A percentile compares a stretch with the other conserved stretches of the same genome.
These are phyloP conservation scores for Phytophthora sansomeana DNA, from an alignment of 352 stramenopile genomes.

Conservation along the genomic window DNA sequence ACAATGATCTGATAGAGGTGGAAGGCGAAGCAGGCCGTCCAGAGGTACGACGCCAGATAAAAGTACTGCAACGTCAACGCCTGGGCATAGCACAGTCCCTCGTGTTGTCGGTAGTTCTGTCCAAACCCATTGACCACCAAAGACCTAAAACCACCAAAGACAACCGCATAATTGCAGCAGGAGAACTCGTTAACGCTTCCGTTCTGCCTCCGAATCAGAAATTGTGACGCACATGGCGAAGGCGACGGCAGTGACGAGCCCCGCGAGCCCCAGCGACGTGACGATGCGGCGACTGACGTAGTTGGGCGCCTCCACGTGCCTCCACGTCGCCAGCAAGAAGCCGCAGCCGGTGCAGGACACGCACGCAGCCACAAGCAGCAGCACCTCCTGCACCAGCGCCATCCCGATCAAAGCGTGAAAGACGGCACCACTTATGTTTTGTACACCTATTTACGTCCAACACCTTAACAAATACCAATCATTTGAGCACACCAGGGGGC, in stretches of 20 bases:
- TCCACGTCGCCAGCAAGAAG: constrained; percentile 79
- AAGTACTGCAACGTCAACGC: constrained; percentile 82
- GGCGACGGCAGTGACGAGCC: constrained; percentile 62
- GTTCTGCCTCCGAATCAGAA: constrained; percentile 3
- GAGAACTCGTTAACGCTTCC: background rate
- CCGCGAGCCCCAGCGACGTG: constrained; percentile 69
- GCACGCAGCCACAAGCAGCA: constrained; percentile 58
- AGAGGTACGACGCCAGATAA: constrained; percentile 84
- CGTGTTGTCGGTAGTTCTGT: constrained; percentile 51
- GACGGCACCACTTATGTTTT: constrained; percentile 8
- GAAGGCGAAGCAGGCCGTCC: constrained; percentile 87
- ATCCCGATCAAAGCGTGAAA: constrained; percentile 22
- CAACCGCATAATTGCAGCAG: constrained; percentile 2
- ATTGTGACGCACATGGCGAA: constrained; percentile 61
- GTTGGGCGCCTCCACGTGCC: constrained; percentile 67
- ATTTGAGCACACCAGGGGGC: constrained; percentile 9
- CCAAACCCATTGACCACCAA: constrained; percentile 61
- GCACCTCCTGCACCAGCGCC: constrained; percentile 50
- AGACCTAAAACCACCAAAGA: constrained; percentile 42
- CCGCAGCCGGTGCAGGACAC: constrained; percentile 74
- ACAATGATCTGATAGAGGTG: constrained; percentile 91
- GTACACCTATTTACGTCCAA: background rate
- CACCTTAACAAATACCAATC: background rate
- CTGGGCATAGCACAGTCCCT: constrained; percentile 72
- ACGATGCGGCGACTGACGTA: constrained; percentile 79